These are phyloP conservation scores for Barbarea vulgaris DNA, from an alignment of 345 rosid genomes.

Conservation along the genomic window DNA sequence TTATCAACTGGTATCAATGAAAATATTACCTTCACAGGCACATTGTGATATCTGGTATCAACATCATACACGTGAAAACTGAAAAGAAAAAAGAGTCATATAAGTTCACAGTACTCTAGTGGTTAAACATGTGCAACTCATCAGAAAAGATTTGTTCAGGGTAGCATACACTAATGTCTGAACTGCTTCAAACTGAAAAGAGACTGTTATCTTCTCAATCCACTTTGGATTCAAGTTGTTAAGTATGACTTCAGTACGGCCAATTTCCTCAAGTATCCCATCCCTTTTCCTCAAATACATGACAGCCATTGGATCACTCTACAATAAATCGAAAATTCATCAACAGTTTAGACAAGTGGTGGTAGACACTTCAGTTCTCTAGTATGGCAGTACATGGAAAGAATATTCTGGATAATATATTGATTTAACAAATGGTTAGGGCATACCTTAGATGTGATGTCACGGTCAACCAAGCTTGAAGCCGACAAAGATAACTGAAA, in stretches of 20 bases:
- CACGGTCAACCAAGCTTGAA: constrained; percentile 69
- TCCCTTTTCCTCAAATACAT: constrained; percentile 58
- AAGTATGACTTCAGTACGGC: constrained; percentile 80
- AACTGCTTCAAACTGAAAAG: constrained; percentile 79
- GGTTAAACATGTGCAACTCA: neutral
- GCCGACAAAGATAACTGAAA: constrained; percentile 77
- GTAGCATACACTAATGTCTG: constrained; percentile 70
- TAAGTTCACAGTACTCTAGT: constrained; percentile 10
- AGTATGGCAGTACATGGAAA: neutral
- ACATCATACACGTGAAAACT: constrained; percentile 77
- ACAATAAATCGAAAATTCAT: constrained; percentile 27
- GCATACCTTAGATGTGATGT: constrained; percentile 74
- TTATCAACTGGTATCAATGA: neutral
- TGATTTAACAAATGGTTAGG: neutral
- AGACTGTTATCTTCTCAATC: constrained; percentile 66
- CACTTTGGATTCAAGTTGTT: constrained; percentile 76
- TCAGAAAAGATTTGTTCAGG: neutral
- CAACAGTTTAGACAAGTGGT: neutral
- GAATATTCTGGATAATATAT: neutral
- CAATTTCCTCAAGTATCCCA: constrained; percentile 78
- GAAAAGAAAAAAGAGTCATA: constrained; percentile 26
- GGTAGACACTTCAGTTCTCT: neutral
- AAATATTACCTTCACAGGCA: constrained; percentile 66
- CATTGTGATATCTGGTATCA: constrained; percentile 68
- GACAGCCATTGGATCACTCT: constrained; percentile 93